Conservation (phyloP, 2,329 filamentous ascomycete species). For the Colletotrichum acutatum region DNA sequence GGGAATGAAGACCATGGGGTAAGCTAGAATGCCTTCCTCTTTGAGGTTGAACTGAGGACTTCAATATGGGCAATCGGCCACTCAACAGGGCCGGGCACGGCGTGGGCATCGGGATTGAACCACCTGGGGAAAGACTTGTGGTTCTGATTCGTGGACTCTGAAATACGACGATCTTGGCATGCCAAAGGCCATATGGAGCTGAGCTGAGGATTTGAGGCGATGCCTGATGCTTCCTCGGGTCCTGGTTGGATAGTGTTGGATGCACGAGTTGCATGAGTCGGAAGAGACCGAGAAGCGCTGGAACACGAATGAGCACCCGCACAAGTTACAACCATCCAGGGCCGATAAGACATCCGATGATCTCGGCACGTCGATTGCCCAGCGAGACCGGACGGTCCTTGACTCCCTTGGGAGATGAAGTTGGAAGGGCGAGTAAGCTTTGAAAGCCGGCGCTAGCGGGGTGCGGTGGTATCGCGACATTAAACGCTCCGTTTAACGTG, state of each 20-base stretch:
- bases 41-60: constrained; percentile 7
- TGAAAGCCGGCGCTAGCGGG: constrained; percentile 11
- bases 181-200: neutral
- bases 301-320: too few species aligned
- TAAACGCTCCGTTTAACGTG: neutral
- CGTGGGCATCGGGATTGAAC: neutral
- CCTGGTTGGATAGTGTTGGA: neutral
- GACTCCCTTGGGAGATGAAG: constrained; percentile 5
- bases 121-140: neutral
- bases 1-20: neutral
- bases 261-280: neutral
- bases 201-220: constrained; percentile 1
- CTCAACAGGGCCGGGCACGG: neutral
- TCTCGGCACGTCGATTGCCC: neutral
- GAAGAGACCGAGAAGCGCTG: neutral
- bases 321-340: neutral
- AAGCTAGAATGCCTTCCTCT: constrained; percentile 12
- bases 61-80: neutral
- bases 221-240: neutral
- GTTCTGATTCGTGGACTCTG: neutral
- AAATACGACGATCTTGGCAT: neutral
- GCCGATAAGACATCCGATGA: neutral
- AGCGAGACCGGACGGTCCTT: neutral
- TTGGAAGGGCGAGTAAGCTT: constrained; percentile 18
- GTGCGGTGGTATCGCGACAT: constrained; percentile 14